These are phyloP conservation scores for Solanum hybrid DNA, from an alignment of 305 asterid species.

Conservation along the genomic window DNA sequence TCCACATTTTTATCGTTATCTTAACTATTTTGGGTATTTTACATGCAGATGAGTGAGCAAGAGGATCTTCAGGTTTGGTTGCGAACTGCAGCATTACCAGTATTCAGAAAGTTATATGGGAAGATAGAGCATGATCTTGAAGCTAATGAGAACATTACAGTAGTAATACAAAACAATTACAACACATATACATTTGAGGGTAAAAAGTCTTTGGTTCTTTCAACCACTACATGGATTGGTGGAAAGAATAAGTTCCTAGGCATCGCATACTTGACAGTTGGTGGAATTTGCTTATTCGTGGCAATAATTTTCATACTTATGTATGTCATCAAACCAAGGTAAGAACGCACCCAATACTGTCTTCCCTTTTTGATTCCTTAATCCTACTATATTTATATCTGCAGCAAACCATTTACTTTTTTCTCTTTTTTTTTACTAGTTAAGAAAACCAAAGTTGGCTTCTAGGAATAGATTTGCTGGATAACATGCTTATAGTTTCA, in stretches of 20 bases:
- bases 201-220: constrained; percentile 57
- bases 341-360: not conserved
- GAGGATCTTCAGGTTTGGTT: constrained; percentile 94
- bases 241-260: constrained; percentile 77
- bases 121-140: constrained; percentile 66
- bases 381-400: not conserved
- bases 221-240: constrained; percentile 85
- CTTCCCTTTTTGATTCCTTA: not conserved
- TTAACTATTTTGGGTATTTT: not conserved
- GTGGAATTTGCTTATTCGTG: constrained; percentile 52
- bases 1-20: not conserved
- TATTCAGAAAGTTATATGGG: constrained; percentile 71
- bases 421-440: not conserved
- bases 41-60: constrained; percentile 64
- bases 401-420: too few species aligned
- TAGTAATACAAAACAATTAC: constrained; percentile 59
- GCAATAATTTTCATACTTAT: constrained; percentile 48
- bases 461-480: not conserved
- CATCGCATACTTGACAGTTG: constrained; percentile 50
- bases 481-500: not conserved
- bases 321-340: constrained; percentile 77
- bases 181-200: constrained; percentile 72
- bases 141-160: constrained; percentile 48
- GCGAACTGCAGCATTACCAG: constrained; percentile 77
- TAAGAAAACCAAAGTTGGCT: not conserved